Evolutionary conservation across 805 yeast genomes (phyloP).

Genomic region (Hanseniaspora lindneri): DNA sequence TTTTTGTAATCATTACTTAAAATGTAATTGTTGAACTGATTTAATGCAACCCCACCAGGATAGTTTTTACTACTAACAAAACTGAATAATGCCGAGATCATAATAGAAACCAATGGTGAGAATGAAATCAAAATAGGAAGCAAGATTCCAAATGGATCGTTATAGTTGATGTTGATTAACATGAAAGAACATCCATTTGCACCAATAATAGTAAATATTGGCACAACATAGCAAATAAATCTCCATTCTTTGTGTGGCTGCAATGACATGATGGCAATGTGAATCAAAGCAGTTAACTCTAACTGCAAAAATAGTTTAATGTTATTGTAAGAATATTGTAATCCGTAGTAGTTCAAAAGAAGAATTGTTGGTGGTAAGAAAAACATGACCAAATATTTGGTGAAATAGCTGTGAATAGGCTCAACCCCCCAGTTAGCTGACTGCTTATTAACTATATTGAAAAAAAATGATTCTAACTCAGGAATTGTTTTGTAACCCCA

Average conservation of each 20-base stretch:
- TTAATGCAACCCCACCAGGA: constrained; percentile 77
- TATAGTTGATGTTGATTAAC: constrained; percentile 28
- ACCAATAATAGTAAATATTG: constrained; percentile 52
- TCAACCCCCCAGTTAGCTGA: constrained; percentile 75
- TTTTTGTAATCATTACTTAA: constrained; percentile 15
- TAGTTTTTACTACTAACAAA: constrained; percentile 63
- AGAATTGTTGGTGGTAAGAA: constrained; percentile 39
- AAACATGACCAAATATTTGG: constrained; percentile 32
- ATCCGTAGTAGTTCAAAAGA: constrained; percentile 30
- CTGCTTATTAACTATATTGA: constrained; percentile 66
- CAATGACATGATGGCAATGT: constrained; percentile 52
- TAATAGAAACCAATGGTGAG: constrained; percentile 29
- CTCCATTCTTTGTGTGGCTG: constrained; percentile 95
- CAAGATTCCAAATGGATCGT: constrained; percentile 21
- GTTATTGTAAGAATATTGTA: constrained; percentile 28
- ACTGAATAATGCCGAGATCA: constrained; percentile 41
- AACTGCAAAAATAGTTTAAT: constrained; percentile 23
- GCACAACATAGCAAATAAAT: constrained; percentile 65
- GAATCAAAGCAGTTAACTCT: constrained; percentile 43
- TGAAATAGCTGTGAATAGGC: constrained; percentile 59
- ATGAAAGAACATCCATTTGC: constrained; percentile 45
- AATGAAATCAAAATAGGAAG: constrained; percentile 27
- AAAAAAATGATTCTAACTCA: constrained; percentile 58
- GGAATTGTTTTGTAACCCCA: constrained; percentile 62
- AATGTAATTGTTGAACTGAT: constrained; percentile 38